These are phyloP conservation scores for Daedalea quercina DNA, from an alignment of 768 basidiomycete species.

Conservation along the genomic window DNA sequence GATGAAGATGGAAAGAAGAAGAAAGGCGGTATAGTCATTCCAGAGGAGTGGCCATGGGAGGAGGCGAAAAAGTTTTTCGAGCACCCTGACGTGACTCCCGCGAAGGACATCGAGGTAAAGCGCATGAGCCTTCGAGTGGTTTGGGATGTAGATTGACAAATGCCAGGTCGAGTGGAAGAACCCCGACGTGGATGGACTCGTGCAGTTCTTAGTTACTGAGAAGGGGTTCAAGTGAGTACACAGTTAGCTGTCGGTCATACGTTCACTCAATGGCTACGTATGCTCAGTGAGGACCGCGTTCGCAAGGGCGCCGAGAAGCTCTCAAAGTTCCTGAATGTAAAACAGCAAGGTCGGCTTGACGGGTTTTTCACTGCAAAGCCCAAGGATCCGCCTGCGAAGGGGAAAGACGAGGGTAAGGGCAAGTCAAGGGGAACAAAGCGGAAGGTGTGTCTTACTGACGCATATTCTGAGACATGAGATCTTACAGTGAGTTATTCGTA, in stretches of 20 bases:
- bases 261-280: not conserved
- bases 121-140: not conserved
- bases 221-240: slow-evolving; percentile 91
- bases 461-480: not conserved
- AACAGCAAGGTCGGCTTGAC: slow-evolving; percentile 95
- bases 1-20: slow-evolving; percentile 54
- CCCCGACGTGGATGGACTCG: slow-evolving; percentile 89
- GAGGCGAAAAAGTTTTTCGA: slow-evolving; percentile 88
- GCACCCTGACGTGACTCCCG: slow-evolving; percentile 84
- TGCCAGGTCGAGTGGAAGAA: slow-evolving; percentile 86
- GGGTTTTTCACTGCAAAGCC: slow-evolving; percentile 85
- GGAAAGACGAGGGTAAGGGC: slow-evolving; percentile 27
- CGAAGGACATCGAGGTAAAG: slow-evolving; percentile 76
- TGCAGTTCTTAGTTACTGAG: slow-evolving; percentile 88
- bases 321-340: slow-evolving; percentile 75
- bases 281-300: slow-evolving; percentile 85
- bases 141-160: not conserved
- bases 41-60: slow-evolving; percentile 97
- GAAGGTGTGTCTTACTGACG: slow-evolving; percentile 35
- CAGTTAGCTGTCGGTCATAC: not conserved
- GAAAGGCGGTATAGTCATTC: slow-evolving; percentile 73
- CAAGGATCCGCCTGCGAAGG: slow-evolving; percentile 45
- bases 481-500: not conserved
- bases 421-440: slow-evolving; percentile 37
- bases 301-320: slow-evolving; percentile 94